Evolutionary conservation across 164 flowering plant species (phyloP).

Genomic region (Kalanchoe fedtschenkoi): DNA sequence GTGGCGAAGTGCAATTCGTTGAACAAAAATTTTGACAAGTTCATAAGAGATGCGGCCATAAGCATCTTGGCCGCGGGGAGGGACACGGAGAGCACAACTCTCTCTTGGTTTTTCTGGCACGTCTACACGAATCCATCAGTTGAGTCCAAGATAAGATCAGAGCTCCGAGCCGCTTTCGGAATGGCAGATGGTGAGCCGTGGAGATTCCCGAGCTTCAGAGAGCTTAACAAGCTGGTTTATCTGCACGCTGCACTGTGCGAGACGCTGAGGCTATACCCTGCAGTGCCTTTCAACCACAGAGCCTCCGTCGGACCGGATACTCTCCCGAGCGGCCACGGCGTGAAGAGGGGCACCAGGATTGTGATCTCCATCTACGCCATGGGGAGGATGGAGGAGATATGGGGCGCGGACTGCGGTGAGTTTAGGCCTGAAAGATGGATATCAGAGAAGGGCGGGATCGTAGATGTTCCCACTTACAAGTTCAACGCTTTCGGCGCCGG

Average conservation of each 20-base stretch:
- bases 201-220: conserved; percentile 7
- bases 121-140: conserved; percentile 27
- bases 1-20: background rate
- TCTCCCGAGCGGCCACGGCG: conserved; percentile 34
- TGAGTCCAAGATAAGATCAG: conserved; percentile 29
- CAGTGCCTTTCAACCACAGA: conserved; percentile 24
- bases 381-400: conserved; percentile 36
- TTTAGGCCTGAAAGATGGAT: conserved; percentile 55
- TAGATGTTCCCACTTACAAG: too few species aligned
- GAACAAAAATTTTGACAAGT: background rate
- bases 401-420: conserved; percentile 44
- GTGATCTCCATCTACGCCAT: conserved; percentile 22
- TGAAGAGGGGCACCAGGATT: conserved; percentile 13
- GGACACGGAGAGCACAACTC: conserved; percentile 37
- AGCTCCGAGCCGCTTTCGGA: conserved; percentile 10
- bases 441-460: too few species aligned
- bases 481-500: too few species aligned
- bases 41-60: background rate
- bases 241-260: conserved; percentile 37
- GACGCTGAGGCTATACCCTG: conserved; percentile 29
- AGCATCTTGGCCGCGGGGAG: conserved; percentile 44
- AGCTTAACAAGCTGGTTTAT: conserved; percentile 23
- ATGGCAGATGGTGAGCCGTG: background rate
- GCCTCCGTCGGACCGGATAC: conserved; percentile 12
- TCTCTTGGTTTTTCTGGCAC: too few species aligned